These are phyloP conservation scores for Juglanconis oblonga DNA, from an alignment of 2,329 filamentous ascomycete genomes.

Conservation along the genomic window DNA sequence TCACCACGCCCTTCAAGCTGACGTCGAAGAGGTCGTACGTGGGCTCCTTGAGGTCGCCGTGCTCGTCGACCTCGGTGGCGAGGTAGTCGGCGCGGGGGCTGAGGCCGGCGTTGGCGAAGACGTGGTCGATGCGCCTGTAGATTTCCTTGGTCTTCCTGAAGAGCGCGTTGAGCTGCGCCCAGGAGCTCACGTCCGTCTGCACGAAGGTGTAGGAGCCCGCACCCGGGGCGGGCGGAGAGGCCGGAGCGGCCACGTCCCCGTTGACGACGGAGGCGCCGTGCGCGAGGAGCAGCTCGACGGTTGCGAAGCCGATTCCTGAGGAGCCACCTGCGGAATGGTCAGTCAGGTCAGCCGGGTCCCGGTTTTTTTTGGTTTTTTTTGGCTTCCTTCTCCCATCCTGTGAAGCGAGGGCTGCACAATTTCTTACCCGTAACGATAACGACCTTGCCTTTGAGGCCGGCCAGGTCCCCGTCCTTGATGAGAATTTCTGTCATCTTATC, in stretches of 20 bases:
- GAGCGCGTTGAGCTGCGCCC: conserved; percentile 46
- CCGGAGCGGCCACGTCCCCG: conserved; percentile 47
- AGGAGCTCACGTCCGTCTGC: conserved; percentile 45
- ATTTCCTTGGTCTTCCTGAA: conserved; percentile 54
- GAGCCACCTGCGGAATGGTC: conserved; percentile 42
- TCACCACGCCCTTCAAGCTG: conserved; percentile 46
- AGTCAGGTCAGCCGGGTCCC: not conserved
- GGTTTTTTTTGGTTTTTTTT: not conserved
- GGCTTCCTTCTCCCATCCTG: not conserved
- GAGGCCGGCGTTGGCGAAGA: conserved; percentile 66
- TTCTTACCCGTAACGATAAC: conserved; percentile 43
- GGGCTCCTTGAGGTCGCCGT: conserved; percentile 48
- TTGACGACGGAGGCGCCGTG: conserved; percentile 54
- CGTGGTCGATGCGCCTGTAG: conserved; percentile 73
- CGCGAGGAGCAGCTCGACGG: conserved; percentile 47
- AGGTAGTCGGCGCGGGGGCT: conserved; percentile 44
- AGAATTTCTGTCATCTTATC: conserved; percentile 40
- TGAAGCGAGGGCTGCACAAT: not conserved
- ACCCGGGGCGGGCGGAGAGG: conserved; percentile 22
- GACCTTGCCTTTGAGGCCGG: conserved; percentile 44
- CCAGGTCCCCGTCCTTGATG: conserved; percentile 43
- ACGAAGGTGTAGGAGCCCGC: conserved; percentile 36
- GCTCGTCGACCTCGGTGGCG: conserved; percentile 42
- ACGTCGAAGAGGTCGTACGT: conserved; percentile 42
- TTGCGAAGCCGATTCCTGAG: conserved; percentile 59